Evolutionary conservation across 306 rosid species (phyloP).

Genomic region (Sechiopsis laciniata): DNA sequence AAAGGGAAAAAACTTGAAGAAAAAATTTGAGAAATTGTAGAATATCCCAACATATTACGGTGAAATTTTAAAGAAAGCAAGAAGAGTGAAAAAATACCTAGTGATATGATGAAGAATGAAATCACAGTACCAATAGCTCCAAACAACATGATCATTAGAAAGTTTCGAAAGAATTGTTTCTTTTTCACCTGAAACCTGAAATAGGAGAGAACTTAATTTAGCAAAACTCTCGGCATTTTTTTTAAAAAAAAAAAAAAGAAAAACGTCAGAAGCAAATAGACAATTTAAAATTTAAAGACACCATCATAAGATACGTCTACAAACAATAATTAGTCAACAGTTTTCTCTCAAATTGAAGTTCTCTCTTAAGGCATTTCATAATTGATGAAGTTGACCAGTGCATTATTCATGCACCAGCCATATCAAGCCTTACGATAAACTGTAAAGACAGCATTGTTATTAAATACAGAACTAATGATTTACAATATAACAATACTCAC

Average conservation of each 20-base stretch:
- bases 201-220: neutral
- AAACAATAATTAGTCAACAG: neutral
- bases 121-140: constrained; percentile 55
- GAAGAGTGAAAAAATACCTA: constrained; percentile 33
- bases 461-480: neutral
- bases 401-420: neutral
- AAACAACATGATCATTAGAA: constrained; percentile 42
- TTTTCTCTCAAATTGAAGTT: neutral
- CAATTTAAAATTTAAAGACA: neutral
- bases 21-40: neutral
- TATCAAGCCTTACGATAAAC: neutral
- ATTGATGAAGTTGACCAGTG: neutral
- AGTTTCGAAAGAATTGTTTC: constrained; percentile 64
- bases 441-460: neutral
- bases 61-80: neutral
- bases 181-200: constrained; percentile 64
- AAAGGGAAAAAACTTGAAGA: neutral
- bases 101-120: constrained; percentile 48
- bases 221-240: constrained; percentile 7
- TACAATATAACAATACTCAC: neutral
- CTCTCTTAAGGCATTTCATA: neutral
- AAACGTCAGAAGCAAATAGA: neutral
- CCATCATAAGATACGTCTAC: neutral
- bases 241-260: neutral
- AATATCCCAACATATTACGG: neutral